These are phyloP conservation scores for Alternaria sp. DNA, from an alignment of 2,329 filamentous ascomycete species.

Conservation along the genomic window DNA sequence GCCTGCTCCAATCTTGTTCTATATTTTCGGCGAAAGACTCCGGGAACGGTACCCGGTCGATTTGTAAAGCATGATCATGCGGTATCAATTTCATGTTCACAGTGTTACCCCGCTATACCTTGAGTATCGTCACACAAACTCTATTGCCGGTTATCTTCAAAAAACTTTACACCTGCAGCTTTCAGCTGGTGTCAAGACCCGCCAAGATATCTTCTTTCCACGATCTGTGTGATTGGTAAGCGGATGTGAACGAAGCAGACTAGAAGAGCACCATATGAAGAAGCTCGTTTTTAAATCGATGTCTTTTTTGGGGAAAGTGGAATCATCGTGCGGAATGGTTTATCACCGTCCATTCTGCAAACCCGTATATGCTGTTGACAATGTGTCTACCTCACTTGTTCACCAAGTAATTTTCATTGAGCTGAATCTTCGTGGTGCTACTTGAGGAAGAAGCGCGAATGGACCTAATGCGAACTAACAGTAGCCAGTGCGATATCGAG, in stretches of 20 bases:
- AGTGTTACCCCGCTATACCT: neutral
- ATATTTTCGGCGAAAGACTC: slow-evolving; percentile 57
- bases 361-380: neutral
- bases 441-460: neutral
- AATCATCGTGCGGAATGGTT: neutral
- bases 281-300: neutral
- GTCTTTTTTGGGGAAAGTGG: neutral
- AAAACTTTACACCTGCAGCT: neutral
- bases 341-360: neutral
- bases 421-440: neutral
- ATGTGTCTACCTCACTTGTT: neutral
- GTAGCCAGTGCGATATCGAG: neutral
- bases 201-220: neutral
- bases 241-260: neutral
- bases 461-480: neutral
- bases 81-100: neutral
- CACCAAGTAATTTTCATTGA: neutral
- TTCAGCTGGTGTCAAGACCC: neutral
- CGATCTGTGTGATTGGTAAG: neutral
- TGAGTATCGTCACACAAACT: neutral
- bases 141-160: neutral
- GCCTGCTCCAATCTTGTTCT: slow-evolving; percentile 61
- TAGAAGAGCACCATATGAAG: neutral
- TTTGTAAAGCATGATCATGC: slow-evolving; percentile 19
- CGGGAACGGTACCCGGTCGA: slow-evolving; percentile 53